Evolutionary conservation across 176 grass and related monocot genomes (phyloP).

Genomic region (Oryza meridionalis): DNA sequence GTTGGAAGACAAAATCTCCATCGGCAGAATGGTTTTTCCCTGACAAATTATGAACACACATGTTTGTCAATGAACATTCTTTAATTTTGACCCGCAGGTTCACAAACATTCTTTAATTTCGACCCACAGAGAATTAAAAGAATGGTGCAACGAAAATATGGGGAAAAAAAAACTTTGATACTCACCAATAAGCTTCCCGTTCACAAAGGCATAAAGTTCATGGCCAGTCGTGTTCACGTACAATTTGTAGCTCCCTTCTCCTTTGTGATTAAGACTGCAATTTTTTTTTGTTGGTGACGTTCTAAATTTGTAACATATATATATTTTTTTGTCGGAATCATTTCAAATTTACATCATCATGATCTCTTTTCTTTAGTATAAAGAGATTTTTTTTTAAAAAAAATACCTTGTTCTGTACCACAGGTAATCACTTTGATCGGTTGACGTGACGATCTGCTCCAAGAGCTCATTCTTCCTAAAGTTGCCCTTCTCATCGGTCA

Average conservation of each 20-base stretch:
- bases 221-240: constrained; percentile 52
- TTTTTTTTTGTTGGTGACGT: not conserved
- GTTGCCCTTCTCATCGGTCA: constrained; percentile 42
- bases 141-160: not conserved
- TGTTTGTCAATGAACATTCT: no score
- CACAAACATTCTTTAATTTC: no score
- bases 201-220: constrained; percentile 53
- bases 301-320: no score
- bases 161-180: not conserved
- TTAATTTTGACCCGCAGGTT: no score
- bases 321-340: no score
- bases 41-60: not conserved
- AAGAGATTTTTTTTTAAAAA: no score
- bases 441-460: constrained; percentile 47
- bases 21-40: constrained; percentile 39
- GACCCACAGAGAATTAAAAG: no score
- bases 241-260: constrained; percentile 34
- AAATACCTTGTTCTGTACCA: constrained; percentile 81
- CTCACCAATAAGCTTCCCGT: constrained; percentile 50
- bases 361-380: no score
- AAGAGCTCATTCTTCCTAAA: constrained; percentile 39
- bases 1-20: constrained; percentile 45
- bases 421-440: constrained; percentile 82
- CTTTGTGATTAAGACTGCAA: constrained; percentile 45
- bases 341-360: not conserved